Percentiles rank a stretch among this genome's conserved stretches.
phyloP scores from a whole-genome alignment of 1,284 basidiomycete genomes.

The Irpex rosettiformis region DNA sequence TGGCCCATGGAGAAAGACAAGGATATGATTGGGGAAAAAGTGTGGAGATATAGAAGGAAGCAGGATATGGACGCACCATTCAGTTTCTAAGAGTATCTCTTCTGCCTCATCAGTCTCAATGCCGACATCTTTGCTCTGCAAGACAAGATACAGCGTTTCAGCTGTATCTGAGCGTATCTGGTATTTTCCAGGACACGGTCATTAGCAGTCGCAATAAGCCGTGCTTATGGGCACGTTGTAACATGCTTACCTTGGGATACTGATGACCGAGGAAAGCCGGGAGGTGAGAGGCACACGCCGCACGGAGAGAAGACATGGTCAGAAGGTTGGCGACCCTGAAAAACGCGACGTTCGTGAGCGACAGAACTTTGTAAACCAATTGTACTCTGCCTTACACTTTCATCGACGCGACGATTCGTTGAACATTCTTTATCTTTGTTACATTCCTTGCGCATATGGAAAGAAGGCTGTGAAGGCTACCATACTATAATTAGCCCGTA shows the following conservation, averaged over 20 bases:
- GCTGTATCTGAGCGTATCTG: constrained; percentile 78
- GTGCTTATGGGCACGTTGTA: too few species aligned
- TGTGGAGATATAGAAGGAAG: neutral
- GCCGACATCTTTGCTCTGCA: constrained; percentile 67
- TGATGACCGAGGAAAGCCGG: constrained; percentile 67
- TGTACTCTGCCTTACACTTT: constrained; percentile 56
- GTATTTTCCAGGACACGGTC: neutral
- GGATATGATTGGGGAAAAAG: neutral
- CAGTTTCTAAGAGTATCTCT: constrained; percentile 75
- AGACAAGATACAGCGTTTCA: constrained; percentile 74
- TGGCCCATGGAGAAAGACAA: neutral
- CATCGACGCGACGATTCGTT: constrained; percentile 75
- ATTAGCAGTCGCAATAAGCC: neutral
- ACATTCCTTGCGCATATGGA: constrained; percentile 57
- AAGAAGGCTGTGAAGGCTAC: constrained; percentile 42
- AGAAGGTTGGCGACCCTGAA: constrained; percentile 63
- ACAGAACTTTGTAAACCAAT: neutral
- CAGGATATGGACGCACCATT: constrained; percentile 61
- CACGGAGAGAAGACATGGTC: constrained; percentile 43
- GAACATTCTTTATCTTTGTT: constrained; percentile 70
- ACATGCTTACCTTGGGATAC: constrained; percentile 67
- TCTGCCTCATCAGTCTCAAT: constrained; percentile 67
- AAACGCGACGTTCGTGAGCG: constrained; percentile 4
- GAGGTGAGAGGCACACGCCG: constrained; percentile 45
- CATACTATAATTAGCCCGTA: too few species aligned